These are phyloP conservation scores for Aristolochia fimbriata DNA, from an alignment of 164 flowering plant genomes.

Conservation along the genomic window DNA sequence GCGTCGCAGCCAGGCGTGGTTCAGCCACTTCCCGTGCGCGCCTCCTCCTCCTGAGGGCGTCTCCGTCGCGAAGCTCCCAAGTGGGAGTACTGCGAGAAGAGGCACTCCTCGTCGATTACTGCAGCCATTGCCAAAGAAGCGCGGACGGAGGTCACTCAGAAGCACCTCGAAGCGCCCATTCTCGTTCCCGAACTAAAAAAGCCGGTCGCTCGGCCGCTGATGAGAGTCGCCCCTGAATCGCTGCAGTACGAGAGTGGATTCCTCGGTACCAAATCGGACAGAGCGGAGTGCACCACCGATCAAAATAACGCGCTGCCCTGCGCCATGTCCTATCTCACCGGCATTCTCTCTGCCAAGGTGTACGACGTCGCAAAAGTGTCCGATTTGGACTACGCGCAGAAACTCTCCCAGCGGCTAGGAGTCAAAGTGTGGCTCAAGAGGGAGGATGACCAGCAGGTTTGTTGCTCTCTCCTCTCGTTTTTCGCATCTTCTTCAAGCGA, in stretches of 20 bases:
- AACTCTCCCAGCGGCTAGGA: constrained; percentile 65
- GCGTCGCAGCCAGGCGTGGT: constrained; percentile 8
- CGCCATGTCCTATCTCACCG: constrained; percentile 65
- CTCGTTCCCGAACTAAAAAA: neutral
- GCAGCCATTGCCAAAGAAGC: constrained; percentile 23
- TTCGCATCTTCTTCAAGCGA: too few relatives aligned
- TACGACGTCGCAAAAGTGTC: constrained; percentile 83
- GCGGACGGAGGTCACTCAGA: constrained; percentile 1
- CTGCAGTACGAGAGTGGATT: constrained; percentile 69
- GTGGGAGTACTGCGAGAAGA: too few relatives aligned
- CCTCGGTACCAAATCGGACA: constrained; percentile 48
- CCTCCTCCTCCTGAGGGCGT: neutral
- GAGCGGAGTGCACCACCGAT: neutral
- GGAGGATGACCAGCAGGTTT: constrained; percentile 89
- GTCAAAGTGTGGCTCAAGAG: constrained; percentile 68
- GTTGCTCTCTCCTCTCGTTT: constrained; percentile 7
- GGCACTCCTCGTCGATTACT: neutral
- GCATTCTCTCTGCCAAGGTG: constrained; percentile 66
- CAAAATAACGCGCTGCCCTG: constrained; percentile 14
- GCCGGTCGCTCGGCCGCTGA: constrained; percentile 4
- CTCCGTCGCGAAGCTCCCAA: neutral
- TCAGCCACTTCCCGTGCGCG: constrained; percentile 12
- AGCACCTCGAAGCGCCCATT: neutral
- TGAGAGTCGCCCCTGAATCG: constrained; percentile 43
- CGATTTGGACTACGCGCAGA: constrained; percentile 64